Percentiles rank a stretch among this genome's conserved stretches.
Conservation (phyloP, 371 early-diverging fungal species). For the Apophysomyces sp. region DNA sequence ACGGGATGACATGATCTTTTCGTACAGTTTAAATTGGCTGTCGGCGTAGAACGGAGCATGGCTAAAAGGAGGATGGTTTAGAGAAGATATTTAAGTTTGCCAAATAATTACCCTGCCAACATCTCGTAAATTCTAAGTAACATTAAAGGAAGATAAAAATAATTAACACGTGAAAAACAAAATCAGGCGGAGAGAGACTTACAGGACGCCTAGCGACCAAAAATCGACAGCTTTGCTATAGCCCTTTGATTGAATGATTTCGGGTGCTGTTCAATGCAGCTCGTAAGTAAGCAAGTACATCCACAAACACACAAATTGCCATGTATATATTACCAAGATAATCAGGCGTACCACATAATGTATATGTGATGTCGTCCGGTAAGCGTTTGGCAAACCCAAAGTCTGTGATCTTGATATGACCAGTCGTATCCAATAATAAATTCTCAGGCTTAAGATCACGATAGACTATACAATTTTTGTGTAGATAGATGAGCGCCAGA, state of each 20-base stretch:
- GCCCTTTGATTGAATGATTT: slow-evolving; percentile 94
- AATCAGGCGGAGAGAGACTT: not conserved
- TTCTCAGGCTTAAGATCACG: slow-evolving; percentile 89
- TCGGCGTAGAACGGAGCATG: slow-evolving; percentile 95
- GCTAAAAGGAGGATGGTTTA: slow-evolving; percentile 12
- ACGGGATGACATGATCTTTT: slow-evolving; percentile 85
- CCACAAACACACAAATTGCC: not conserved
- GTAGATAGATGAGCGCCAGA: slow-evolving; percentile 87
- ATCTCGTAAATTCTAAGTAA: slow-evolving; percentile 84
- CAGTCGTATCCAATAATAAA: slow-evolving; percentile 70
- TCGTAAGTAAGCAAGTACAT: not conserved
- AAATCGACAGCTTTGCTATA: slow-evolving; percentile 96
- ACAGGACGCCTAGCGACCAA: slow-evolving; percentile 95
- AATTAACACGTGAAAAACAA: not conserved
- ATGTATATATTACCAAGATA: slow-evolving; percentile 61
- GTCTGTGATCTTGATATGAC: slow-evolving; percentile 88
- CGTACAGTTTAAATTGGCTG: slow-evolving; percentile 84
- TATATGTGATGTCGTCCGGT: slow-evolving; percentile 67
- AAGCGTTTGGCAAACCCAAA: slow-evolving; percentile 85
- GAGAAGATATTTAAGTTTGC: not conserved
- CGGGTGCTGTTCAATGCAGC: slow-evolving; percentile 69
- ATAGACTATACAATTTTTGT: slow-evolving; percentile 72
- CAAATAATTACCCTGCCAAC: slow-evolving; percentile 65
- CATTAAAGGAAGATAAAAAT: not conserved
- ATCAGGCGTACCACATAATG: slow-evolving; percentile 96